Evolutionary conservation across 352 stramenopile species (phyloP), one percentile per base, ranked within the genome.

Genomic region (Aphanomyces astaci): DNA sequence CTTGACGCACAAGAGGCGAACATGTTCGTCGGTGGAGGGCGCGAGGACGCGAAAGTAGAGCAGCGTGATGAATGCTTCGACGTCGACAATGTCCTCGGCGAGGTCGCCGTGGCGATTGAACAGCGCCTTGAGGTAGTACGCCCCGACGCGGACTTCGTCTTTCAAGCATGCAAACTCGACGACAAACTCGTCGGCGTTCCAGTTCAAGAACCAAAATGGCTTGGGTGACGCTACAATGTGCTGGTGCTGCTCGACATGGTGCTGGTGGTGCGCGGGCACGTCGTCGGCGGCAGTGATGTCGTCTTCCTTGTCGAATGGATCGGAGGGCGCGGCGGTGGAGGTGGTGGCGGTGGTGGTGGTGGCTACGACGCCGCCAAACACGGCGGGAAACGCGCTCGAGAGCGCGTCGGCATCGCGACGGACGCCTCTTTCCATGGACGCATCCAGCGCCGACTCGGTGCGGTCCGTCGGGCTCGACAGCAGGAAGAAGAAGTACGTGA

Each of bases 181-280:
- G 17, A 74, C 72, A 51, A 94, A 94, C 64, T 94, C 86, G 55
- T 94, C 92, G n/a, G 76, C 84, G 66, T 94, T 92, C 86, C 86
- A 94, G 10, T 79, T 81, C 13, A 94, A 75, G 70, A 89, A 94
- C 86, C 86, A 94, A 1, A 82, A 80, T 7, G 86, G 86, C 28
- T 64, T 64, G 13, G 24, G 31, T 22, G 56, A 25, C 30, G 22
- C 51, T 32, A 39, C 51, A 9, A 32, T n/a, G 13, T 17, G 25
- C 10, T 24, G 15, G 7, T n/a, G n/a, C n/a, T n/a, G n/a, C n/a
- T n/a, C n/a, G n/a, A n/a, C n/a, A n/a, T n/a, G n/a, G n/a, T n/a
- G n/a, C n/a, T n/a, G n/a, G n/a, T n/a, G n/a, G 31, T 25, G 33
- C 32, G n/a, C 25, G 33, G 9, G 32, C 9, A 32, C 30, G 56